phyloP scores from a whole-genome alignment of 2,329 filamentous ascomycete genomes.

The Aspergillus phoenicis region DNA sequence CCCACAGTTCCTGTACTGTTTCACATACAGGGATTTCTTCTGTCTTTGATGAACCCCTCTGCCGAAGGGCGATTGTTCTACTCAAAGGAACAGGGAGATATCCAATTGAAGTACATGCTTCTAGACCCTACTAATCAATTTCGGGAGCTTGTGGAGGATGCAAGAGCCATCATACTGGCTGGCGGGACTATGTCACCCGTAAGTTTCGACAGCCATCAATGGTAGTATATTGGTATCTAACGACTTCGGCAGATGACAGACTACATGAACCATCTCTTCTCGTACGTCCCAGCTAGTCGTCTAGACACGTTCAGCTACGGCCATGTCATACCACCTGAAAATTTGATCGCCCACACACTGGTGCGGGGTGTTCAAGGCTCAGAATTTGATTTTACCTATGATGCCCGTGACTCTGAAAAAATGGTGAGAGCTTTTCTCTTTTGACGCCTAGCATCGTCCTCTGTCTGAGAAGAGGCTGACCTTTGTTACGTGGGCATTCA shows the following conservation, averaged over 20 bases:
- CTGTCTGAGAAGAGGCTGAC: slow-evolving; percentile 12
- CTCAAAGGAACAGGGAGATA: slow-evolving; percentile 48
- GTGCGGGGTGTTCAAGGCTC: slow-evolving; percentile 50
- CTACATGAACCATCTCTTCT: slow-evolving; percentile 83
- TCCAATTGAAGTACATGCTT: slow-evolving; percentile 79
- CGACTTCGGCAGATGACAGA: slow-evolving; percentile 68
- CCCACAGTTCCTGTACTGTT: slow-evolving; percentile 58
- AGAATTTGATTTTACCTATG: slow-evolving; percentile 85
- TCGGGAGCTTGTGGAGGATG: slow-evolving; percentile 79
- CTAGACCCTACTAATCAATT: slow-evolving; percentile 92
- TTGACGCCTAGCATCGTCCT: background rate
- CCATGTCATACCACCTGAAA: slow-evolving; percentile 84
- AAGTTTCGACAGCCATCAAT: slow-evolving; percentile 25
- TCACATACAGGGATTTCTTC: slow-evolving; percentile 69
- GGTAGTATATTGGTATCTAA: slow-evolving; percentile 18
- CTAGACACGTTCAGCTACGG: slow-evolving; percentile 87
- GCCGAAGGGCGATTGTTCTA: slow-evolving; percentile 65
- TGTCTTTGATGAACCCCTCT: slow-evolving; percentile 83
- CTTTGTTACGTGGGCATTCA: slow-evolving; percentile 23
- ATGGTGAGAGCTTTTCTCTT: slow-evolving; percentile 52
- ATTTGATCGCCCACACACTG: slow-evolving; percentile 77
- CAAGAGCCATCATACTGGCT: slow-evolving; percentile 84
- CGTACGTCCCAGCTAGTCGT: slow-evolving; percentile 64
- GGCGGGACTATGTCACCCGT: slow-evolving; percentile 95
- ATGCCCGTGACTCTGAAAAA: slow-evolving; percentile 67